Base-by-base conservation (phyloP, 345 rosid genomes). In the sweet orange (Citrus sinensis) region DNA sequence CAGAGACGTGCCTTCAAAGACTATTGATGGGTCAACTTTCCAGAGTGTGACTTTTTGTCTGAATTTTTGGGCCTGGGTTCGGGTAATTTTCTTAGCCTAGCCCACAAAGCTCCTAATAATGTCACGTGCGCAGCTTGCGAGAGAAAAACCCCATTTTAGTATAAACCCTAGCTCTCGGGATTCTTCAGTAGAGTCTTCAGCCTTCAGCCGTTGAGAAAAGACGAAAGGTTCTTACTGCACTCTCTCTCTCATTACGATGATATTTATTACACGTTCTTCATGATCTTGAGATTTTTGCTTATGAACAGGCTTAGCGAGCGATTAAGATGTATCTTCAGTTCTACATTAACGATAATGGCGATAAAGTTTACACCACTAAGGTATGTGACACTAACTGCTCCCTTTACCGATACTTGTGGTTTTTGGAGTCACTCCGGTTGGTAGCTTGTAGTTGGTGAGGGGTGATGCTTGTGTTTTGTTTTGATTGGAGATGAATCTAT, bases 291-390 rank as follows among this genome's bases (percentile, higher is more conserved):
- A 30, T 54, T 71, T 30, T 7, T 30, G 9, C 14, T 58, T 24
- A 25, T 42, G 7, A 40, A 25, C 77, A 40, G 79, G 25, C 9
- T 76, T 34, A 27, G 24, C 34, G 8, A n/a, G 34, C 49, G 10
- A 25, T 58, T 65, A 55, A 5, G 39, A 87, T 87, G 90, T 87
- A 85, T 85, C 90, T 87, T 69, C 86, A 85, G 84, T 87, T 75
- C 80, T 87, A 87, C 81, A 85, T 87, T 35, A 87, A 87, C 79
- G 90, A 87, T n/a, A 87, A 87, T n/a, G 90, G 90, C 11, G 87
- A 85, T 73, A 87, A 87, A 78, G 90, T 87, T 51, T 87, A 87
- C 82, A 87, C 90, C 40, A 87, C 87, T 60, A 87, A 85, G 88
- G 87, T 85, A 79, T 29, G 70, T n/a, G 27, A 11, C 5, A 13